These are phyloP conservation scores for Fusarium tricinctum DNA, from an alignment of 2,329 filamentous ascomycete genomes.

Conservation along the genomic window DNA sequence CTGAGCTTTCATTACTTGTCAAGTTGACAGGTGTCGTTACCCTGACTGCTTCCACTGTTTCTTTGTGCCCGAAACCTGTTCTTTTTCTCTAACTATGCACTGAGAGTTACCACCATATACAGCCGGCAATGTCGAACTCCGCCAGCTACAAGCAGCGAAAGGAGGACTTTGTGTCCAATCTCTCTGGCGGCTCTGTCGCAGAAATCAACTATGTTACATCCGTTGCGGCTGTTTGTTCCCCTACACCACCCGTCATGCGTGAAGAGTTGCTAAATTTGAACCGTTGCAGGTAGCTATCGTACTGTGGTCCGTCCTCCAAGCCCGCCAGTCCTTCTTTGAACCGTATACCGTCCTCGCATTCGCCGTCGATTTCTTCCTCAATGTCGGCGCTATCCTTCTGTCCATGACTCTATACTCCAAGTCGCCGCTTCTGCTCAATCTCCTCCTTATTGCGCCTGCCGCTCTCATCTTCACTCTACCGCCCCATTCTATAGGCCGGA, in stretches of 20 bases:
- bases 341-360: conserved; percentile 78
- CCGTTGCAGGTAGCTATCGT: conserved; percentile 78
- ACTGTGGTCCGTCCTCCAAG: conserved; percentile 90
- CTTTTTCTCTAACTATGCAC: conserved; percentile 29
- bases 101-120: conserved; percentile 15
- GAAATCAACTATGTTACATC: conserved; percentile 91
- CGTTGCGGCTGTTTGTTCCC: conserved; percentile 79
- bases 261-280: conserved; percentile 33
- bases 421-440: conserved; percentile 78
- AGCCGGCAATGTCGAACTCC: conserved; percentile 54
- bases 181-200: conserved; percentile 83
- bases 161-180: conserved; percentile 94
- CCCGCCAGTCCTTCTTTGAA: conserved; percentile 85
- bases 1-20: conserved; percentile 40
- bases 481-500: conserved; percentile 52
- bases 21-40: conserved; percentile 45
- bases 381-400: conserved; percentile 84
- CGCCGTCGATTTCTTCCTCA: conserved; percentile 87
- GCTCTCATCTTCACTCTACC: conserved; percentile 71
- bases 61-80: conserved; percentile 11
- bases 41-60: conserved; percentile 6
- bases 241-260: not conserved
- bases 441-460: conserved; percentile 80
- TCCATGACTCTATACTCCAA: conserved; percentile 88
- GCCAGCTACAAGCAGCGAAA: conserved; percentile 89